Evolutionary conservation across 805 yeast genomes (phyloP).

Genomic region (Candida orba): DNA sequence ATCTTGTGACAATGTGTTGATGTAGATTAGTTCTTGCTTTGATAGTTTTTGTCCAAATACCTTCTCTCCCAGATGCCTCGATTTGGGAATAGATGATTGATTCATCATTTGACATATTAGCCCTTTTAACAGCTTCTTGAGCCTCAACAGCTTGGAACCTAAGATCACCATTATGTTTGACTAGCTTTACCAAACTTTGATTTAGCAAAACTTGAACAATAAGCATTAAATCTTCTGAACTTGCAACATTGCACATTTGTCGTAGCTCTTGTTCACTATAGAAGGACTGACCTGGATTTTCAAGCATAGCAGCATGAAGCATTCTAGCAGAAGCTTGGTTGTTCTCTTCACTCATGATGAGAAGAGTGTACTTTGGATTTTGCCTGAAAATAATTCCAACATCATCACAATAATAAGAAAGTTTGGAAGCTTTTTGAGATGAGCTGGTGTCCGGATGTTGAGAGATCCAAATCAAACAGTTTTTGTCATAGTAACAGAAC

Average conservation of each 20-base stretch:
- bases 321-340: slow-evolving; percentile 38
- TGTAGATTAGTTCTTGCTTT: slow-evolving; percentile 84
- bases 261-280: slow-evolving; percentile 68
- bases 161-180: slow-evolving; percentile 58
- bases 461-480: too few species aligned
- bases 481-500: too few species aligned
- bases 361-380: too few species aligned
- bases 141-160: slow-evolving; percentile 69
- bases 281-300: slow-evolving; percentile 37
- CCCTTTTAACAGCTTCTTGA: slow-evolving; percentile 69
- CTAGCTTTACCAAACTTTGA: slow-evolving; percentile 58
- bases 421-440: neutral
- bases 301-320: slow-evolving; percentile 61
- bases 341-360: slow-evolving; percentile 11
- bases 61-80: slow-evolving; percentile 90
- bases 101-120: slow-evolving; percentile 80
- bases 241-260: slow-evolving; percentile 37
- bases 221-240: slow-evolving; percentile 34
- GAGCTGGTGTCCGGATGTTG: too few species aligned
- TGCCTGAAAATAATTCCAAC: too few species aligned
- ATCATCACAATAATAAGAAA: too few species aligned
- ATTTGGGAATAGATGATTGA: slow-evolving; percentile 86
- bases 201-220: slow-evolving; percentile 46
- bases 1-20: slow-evolving; percentile 82
- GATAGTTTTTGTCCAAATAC: slow-evolving; percentile 91